phyloP scores from a whole-genome alignment of 768 basidiomycete genomes.

The Dentipellis sp. region DNA sequence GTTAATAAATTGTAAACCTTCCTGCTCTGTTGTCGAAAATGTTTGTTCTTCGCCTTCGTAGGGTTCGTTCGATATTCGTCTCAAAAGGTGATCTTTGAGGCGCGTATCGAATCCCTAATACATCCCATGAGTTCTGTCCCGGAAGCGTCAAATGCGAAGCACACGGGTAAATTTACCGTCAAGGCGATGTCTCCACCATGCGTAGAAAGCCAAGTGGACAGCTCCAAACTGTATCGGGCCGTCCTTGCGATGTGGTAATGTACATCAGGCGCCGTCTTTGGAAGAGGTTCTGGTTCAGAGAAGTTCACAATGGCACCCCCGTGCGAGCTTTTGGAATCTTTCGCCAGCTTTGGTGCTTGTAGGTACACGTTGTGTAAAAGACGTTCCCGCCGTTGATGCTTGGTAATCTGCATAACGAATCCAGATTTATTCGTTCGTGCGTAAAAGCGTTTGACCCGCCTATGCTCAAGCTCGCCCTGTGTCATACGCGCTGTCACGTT shows the following conservation, averaged over 20 bases:
- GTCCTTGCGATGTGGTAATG: background rate
- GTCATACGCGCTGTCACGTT: background rate
- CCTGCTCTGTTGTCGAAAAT: constrained; percentile 5
- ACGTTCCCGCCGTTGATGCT: no score
- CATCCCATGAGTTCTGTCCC: background rate
- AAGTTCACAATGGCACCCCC: background rate
- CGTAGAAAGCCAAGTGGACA: background rate
- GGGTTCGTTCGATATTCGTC: background rate
- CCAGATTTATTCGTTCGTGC: no score
- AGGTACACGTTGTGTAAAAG: background rate
- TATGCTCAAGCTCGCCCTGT: no score
- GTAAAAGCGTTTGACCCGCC: no score
- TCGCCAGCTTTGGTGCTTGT: background rate
- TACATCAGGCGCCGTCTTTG: background rate
- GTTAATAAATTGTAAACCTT: constrained; percentile 8
- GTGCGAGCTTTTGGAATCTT: background rate
- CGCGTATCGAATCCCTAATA: background rate
- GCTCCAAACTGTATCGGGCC: background rate
- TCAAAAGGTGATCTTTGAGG: background rate
- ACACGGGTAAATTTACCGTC: background rate
- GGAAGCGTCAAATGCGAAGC: background rate
- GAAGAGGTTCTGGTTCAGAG: background rate
- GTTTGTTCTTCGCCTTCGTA: background rate
- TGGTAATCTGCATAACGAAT: no score
- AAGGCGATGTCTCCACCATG: background rate